phyloP scores from a whole-genome alignment of 768 basidiomycete genomes.

The Glaciozyma antarctica region DNA sequence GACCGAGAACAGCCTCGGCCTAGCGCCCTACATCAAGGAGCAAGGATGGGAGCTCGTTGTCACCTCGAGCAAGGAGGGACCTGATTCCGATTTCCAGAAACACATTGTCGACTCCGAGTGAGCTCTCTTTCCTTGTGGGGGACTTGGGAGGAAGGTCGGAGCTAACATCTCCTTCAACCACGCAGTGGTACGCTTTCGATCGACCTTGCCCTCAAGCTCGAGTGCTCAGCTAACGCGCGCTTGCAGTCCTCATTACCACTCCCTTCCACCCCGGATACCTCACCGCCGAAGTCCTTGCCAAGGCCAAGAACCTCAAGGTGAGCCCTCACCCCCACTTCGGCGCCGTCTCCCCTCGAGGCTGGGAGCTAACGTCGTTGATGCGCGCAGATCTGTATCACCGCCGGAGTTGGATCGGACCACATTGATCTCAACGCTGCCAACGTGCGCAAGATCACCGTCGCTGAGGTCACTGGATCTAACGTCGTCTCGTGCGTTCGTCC shows the following conservation, averaged over 20 bases:
- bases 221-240: neutral
- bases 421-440: constrained; percentile 82
- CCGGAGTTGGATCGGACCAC: constrained; percentile 61
- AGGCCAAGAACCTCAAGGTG: constrained; percentile 84
- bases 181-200: neutral
- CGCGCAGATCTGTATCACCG: constrained; percentile 8
- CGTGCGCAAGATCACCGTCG: constrained; percentile 65
- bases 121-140: constrained; percentile 3
- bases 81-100: constrained; percentile 35
- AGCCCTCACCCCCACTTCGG: neutral
- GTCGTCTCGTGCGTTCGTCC: neutral
- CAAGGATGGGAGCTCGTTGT: constrained; percentile 41
- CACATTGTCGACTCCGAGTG: constrained; percentile 35
- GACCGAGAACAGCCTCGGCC: constrained; percentile 50
- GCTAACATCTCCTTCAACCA: neutral
- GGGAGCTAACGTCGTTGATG: neutral
- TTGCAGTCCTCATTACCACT: constrained; percentile 27
- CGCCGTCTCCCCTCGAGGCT: neutral
- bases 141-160: neutral
- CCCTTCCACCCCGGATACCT: constrained; percentile 37
- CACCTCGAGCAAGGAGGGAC: constrained; percentile 41
- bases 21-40: constrained; percentile 26
- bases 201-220: neutral
- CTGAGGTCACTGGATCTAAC: constrained; percentile 50
- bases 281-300: constrained; percentile 30